A percentile compares a stretch with the other conserved stretches of the same genome.
These are phyloP conservation scores for Candida freyschussii DNA, from an alignment of 1,139 yeast species.

Conservation along the genomic window DNA sequence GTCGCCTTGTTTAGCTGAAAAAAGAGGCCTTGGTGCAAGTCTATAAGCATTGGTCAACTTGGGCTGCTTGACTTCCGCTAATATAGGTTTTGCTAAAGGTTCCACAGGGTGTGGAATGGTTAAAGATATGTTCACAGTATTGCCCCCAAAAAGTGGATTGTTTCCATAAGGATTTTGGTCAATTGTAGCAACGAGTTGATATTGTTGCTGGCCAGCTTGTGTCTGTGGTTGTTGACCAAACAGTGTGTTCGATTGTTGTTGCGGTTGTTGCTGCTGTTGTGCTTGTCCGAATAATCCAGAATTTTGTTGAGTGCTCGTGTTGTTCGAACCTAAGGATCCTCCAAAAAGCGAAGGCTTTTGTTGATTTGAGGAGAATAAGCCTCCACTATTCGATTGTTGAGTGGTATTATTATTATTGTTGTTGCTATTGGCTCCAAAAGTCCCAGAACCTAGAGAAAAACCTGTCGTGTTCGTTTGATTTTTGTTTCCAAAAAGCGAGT, in stretches of 20 bases:
- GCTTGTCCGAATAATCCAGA: slow-evolving; percentile 24
- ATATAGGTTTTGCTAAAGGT: slow-evolving; percentile 53
- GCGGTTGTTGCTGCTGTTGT: slow-evolving; percentile 10
- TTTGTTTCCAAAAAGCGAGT: slow-evolving; percentile 6
- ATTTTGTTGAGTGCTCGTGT: slow-evolving; percentile 11
- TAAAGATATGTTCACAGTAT: slow-evolving; percentile 6
- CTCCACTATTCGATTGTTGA: too few species aligned
- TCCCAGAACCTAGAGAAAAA: too few species aligned
- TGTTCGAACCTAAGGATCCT: slow-evolving; percentile 5
- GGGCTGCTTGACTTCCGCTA: slow-evolving; percentile 46
- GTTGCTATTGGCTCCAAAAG: too few species aligned
- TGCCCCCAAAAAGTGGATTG: slow-evolving; percentile 53
- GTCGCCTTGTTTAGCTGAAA: slow-evolving; percentile 20
- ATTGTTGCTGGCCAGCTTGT: slow-evolving; percentile 21
- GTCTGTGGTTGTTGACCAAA: slow-evolving; percentile 8
- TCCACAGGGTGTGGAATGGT: slow-evolving; percentile 32
- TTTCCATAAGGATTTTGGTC: slow-evolving; percentile 70
- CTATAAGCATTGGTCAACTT: slow-evolving; percentile 61
- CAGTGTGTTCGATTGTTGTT: slow-evolving; percentile 25
- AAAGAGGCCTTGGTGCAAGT: slow-evolving; percentile 38
- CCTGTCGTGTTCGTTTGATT: too few species aligned
- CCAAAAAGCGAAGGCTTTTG: slow-evolving; percentile 11
- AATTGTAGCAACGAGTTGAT: slow-evolving; percentile 39
- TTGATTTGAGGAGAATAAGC: too few species aligned
- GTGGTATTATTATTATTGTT: too few species aligned